Percentiles rank a stretch among this genome's conserved stretches.
phyloP scores from a whole-genome alignment of 148 eudicot genomes.

The Selenicereus undatus region DNA sequence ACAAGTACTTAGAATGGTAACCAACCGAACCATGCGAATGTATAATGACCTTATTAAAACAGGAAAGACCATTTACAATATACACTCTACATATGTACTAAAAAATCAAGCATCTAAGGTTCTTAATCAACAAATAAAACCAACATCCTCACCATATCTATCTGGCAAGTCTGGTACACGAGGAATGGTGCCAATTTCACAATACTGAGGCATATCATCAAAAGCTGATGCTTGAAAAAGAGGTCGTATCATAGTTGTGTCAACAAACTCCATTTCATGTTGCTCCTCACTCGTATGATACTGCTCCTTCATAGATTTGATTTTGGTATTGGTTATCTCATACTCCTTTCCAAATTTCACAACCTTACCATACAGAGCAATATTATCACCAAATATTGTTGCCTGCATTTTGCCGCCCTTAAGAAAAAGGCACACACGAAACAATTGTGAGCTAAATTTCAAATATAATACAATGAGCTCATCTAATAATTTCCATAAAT shows the following conservation, averaged over 20 bases:
- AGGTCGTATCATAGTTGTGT: neutral
- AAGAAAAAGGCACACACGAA: too few relatives aligned
- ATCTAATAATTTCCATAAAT: too few relatives aligned
- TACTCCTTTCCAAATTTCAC: neutral
- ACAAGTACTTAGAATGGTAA: too few relatives aligned
- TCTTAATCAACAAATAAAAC: too few relatives aligned
- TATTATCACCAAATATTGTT: neutral
- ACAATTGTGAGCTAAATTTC: too few relatives aligned
- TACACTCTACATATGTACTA: too few relatives aligned
- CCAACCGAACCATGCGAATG: too few relatives aligned
- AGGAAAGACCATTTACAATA: too few relatives aligned
- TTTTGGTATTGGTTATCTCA: neutral
- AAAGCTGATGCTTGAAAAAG: neutral
- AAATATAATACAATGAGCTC: too few relatives aligned
- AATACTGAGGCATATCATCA: neutral
- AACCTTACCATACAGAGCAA: neutral
- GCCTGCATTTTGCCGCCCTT: neutral
- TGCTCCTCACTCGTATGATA: neutral
- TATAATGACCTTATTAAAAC: too few relatives aligned
- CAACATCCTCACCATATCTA: neutral
- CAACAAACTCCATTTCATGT: neutral
- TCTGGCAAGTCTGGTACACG: neutral
- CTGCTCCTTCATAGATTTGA: neutral
- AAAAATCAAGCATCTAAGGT: too few relatives aligned
- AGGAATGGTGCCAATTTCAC: neutral